Evolutionary conservation across 345 rosid species (phyloP), one percentile per base, ranked within the genome.

Genomic region (Turritis glabra): DNA sequence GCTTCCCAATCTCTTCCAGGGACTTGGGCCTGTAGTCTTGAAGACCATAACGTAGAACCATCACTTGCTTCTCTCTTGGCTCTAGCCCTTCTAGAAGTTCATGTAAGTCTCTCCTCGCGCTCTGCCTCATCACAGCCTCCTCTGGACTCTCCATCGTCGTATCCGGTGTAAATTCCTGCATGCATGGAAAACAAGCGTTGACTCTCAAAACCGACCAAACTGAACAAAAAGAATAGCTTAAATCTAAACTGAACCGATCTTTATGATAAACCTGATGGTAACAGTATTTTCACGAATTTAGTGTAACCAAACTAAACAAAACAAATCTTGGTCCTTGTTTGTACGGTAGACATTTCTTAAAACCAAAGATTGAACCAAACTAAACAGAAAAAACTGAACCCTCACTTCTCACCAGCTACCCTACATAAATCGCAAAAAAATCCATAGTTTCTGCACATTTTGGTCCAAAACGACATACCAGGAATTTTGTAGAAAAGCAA

Each of bases 1-100:
- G 62, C 84, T 76, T 85, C 44, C 97, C 97, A 30, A 85, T 88
- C 85, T 90, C 93, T 79, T 83, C 95, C 0, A 93, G 87, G 2
- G 98, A 87, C 85, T 74, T 83, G 0, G 90, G 87, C 67, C 64
- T 86, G 25, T 82, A 73, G 69, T 81, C 87, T 22, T 66, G 59
- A 48, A 93, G 78, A 50, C 95, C 93, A 5, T 83, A 86, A 63
- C 97, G 85, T 38, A 89, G 73, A 22, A 81, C 41, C 80, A 90
- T 67, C 67, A 93, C 93, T 80, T 82, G 84, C 75, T 82, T 83
- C 83, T 92, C 97, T 80, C 85, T 82, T 26, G 82, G 66, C 58
- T 87, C 90, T 83, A 90, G 78, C n/a, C 77, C 82, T 63, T 78
- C 77, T 72, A 90, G 66, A 59, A 92, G 83, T 18, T 79, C 67